Evolutionary conservation across 2,329 filamentous ascomycete genomes (phyloP), one percentile per base, ranked within the genome.

Genomic region (Aspergillus novoparasiticus): DNA sequence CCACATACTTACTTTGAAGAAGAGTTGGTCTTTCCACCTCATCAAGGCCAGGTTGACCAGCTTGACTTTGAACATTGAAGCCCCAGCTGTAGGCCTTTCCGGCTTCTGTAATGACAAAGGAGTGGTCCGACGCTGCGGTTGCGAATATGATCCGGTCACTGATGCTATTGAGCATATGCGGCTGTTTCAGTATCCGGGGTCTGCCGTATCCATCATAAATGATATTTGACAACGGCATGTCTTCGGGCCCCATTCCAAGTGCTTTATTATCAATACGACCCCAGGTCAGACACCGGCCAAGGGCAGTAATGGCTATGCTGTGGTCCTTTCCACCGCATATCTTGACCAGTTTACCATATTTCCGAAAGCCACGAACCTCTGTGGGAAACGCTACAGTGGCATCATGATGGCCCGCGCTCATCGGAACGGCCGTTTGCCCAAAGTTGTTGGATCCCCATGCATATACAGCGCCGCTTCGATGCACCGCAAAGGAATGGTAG

Each of bases 391-490:
- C 32, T 1, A 68, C 60, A 11, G 61, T 41, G 1, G 66, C 62
- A 8, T 68, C 86, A 57, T 87, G 85, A 61, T 86, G 82, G 23
- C 87, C 88, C 16, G 84, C 86, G 57, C 83, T 81, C n/a, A 85
- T 81, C n/a, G 80, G 78, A 58, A 87, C 83, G 16, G 89, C 91
- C 19, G 89, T 89, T 79, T 94, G 89, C 64, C 88, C 90, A 75
- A 90, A 93, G 78, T 90, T 92, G 82, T 95, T 95, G 14, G 91
- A 82, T 12, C 92, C 91, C 91, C 91, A 95, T 0, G 87, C 85
- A 79, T 87, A 93, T 36, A 76, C 71, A 39, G 73, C 73, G 30
- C 81, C 80, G 10, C 72, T 61, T 0, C 69, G 71, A 62, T 75
- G 74, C 43, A 84, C 78, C 46, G 81, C 82, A n/a, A 82, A 80